Conservation (phyloP, 106 monocot species). For the Acanthochlamys bracteata region DNA sequence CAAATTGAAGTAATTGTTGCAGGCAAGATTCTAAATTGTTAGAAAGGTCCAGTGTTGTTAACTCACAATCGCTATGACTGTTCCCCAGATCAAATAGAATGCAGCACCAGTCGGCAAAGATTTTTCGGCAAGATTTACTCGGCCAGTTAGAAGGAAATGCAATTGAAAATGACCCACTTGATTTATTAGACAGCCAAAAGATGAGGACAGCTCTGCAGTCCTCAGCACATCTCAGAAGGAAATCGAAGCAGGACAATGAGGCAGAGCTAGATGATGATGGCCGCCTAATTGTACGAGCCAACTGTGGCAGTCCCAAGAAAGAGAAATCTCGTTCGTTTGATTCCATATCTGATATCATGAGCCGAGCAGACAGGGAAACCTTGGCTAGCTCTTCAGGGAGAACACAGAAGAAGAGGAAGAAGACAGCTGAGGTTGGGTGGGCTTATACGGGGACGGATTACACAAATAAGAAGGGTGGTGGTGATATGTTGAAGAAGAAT, state of each 20-base stretch:
- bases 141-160: conserved; percentile 26
- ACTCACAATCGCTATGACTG: not conserved
- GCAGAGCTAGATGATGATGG: conserved; percentile 71
- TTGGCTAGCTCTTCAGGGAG: conserved; percentile 14
- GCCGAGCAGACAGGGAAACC: conserved; percentile 11
- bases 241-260: conserved; percentile 35
- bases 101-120: conserved; percentile 25
- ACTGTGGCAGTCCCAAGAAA: conserved; percentile 25
- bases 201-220: conserved; percentile 50
- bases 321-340: conserved; percentile 23
- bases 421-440: conserved; percentile 64
- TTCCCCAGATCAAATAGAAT: conserved; percentile 28
- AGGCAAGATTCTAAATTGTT: no score
- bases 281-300: conserved; percentile 62
- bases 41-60: no score
- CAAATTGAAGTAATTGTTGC: no score
- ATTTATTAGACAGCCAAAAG: conserved; percentile 65
- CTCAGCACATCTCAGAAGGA: conserved; percentile 28
- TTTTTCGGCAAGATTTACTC: conserved; percentile 36
- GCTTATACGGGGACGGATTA: conserved; percentile 82
- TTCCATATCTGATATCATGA: conserved; percentile 25
- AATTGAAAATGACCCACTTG: conserved; percentile 40
- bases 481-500: conserved; percentile 80
- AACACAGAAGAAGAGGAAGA: conserved; percentile 34
- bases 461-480: conserved; percentile 59